Percentiles rank a stretch among this genome's conserved stretches.
These are phyloP conservation scores for Verticillium nonalfalfae DNA, from an alignment of 2,329 filamentous ascomycete species.

Conservation along the genomic window DNA sequence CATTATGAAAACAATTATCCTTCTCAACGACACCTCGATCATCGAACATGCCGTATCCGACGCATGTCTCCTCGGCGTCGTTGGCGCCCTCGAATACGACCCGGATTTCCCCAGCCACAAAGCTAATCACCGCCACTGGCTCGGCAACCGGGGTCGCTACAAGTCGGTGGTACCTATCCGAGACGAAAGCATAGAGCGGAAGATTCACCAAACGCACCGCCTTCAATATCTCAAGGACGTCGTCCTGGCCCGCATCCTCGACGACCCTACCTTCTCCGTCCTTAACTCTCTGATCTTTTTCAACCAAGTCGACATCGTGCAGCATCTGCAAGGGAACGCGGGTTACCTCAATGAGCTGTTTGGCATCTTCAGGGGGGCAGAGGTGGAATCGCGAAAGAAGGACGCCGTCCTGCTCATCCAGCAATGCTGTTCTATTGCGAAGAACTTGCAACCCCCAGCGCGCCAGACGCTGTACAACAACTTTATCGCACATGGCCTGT, in stretches of 20 bases:
- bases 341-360: slow-evolving; percentile 82
- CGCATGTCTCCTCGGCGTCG: slow-evolving; percentile 81
- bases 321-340: slow-evolving; percentile 80
- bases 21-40: slow-evolving; percentile 90
- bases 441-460: slow-evolving; percentile 81
- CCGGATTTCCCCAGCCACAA: slow-evolving; percentile 97
- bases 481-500: slow-evolving; percentile 80
- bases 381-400: slow-evolving; percentile 64
- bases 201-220: slow-evolving; percentile 95
- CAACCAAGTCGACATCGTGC: slow-evolving; percentile 96
- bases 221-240: slow-evolving; percentile 97
- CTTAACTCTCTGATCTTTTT: slow-evolving; percentile 98
- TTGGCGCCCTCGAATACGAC: slow-evolving; percentile 95
- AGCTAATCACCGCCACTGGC: slow-evolving; percentile 91
- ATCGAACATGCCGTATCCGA: slow-evolving; percentile 93
- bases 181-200: slow-evolving; percentile 71
- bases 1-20: slow-evolving; percentile 94
- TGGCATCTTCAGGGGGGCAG: slow-evolving; percentile 67
- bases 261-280: slow-evolving; percentile 96
- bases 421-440: slow-evolving; percentile 89
- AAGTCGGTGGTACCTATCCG: slow-evolving; percentile 95
- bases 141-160: slow-evolving; percentile 81
- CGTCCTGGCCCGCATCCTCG: slow-evolving; percentile 90
- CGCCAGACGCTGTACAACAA: slow-evolving; percentile 82
- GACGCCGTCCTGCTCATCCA: slow-evolving; percentile 95